Percentiles rank a stretch among this genome's conserved stretches.
These are phyloP conservation scores for Paraglomus brasilianum DNA, from an alignment of 192 early-diverging fungal species.

Conservation along the genomic window DNA sequence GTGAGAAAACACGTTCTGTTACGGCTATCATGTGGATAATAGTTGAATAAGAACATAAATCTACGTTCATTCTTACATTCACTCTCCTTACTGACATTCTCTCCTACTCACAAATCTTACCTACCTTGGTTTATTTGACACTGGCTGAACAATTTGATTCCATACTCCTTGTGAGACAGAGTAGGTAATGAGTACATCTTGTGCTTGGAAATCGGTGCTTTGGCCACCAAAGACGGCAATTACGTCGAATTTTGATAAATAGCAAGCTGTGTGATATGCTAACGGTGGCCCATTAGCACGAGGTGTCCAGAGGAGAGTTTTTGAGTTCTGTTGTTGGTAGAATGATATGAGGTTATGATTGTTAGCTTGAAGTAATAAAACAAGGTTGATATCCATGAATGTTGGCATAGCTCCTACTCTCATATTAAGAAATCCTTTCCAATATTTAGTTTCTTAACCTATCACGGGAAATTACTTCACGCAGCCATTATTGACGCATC, in stretches of 20 bases:
- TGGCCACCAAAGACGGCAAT: constrained; percentile 68
- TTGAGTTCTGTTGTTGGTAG: constrained; percentile 47
- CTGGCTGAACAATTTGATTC: constrained; percentile 47
- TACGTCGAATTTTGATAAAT: constrained; percentile 52
- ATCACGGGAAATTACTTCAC: no score
- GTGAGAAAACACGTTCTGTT: no score
- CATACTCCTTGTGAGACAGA: constrained; percentile 50
- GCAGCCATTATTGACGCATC: no score
- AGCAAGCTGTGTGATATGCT: constrained; percentile 56
- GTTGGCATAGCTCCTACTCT: no score
- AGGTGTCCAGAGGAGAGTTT: constrained; percentile 55
- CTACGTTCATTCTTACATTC: constrained; percentile 39
- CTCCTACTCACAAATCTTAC: no score
- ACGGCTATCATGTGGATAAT: no score
- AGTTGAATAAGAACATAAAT: constrained; percentile 11
- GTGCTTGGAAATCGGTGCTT: constrained; percentile 37
- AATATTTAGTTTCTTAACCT: no score
- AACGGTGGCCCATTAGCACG: constrained; percentile 57
- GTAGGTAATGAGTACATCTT: constrained; percentile 54
- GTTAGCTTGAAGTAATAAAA: no score
- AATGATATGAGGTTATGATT: no score
- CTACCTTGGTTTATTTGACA: neutral
- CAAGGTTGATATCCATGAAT: no score
- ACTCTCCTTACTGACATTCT: no score
- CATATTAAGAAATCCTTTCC: no score